Evolutionary conservation across 148 eudicot genomes (phyloP).

Genomic region (Vaccinium macrocarpon): DNA sequence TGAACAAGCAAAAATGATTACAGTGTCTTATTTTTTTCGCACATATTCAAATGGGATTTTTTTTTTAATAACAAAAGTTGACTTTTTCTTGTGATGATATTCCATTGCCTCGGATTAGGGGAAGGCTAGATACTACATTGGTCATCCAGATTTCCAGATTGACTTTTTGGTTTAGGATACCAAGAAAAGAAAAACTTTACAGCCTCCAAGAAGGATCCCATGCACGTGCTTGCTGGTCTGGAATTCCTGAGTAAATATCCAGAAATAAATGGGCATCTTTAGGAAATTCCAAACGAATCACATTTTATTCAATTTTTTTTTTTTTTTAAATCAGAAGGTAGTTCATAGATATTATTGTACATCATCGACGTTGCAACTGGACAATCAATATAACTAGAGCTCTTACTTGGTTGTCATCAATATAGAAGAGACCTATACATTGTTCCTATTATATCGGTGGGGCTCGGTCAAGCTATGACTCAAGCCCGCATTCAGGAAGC

Average conservation of each 20-base stretch:
- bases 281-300: not conserved
- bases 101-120: not conserved
- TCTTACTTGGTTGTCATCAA: not conserved
- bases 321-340: not conserved
- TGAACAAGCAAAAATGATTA: not conserved
- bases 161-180: not conserved
- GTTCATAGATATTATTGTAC: not conserved
- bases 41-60: not conserved
- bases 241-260: not conserved
- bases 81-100: not conserved
- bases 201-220: not conserved
- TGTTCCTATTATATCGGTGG: not conserved
- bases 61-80: not conserved
- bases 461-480: not conserved
- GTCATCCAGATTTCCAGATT: not conserved
- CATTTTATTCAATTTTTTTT: not conserved
- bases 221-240: constrained; percentile 3
- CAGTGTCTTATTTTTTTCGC: not conserved
- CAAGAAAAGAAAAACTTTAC: not conserved
- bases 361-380: not conserved
- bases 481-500: not conserved
- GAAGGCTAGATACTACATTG: not conserved
- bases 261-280: not conserved
- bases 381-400: not conserved
- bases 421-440: not conserved